Base-by-base conservation (phyloP, 805 yeast genomes). In the Peterozyma toletana region DNA sequence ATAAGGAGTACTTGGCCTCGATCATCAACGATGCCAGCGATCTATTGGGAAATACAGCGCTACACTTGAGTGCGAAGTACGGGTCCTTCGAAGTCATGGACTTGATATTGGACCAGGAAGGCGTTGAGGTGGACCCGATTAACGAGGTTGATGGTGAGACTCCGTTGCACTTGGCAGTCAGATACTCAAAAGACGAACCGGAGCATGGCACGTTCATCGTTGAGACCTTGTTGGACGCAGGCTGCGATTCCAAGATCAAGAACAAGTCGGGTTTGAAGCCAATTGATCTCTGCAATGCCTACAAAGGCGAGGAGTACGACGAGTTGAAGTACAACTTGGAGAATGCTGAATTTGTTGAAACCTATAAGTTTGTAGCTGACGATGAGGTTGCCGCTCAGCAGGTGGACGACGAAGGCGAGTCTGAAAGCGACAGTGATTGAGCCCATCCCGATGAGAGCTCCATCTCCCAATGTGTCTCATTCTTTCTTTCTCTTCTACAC, bases 81-180 rank as follows among this genome's bases (percentile, higher is more conserved):
- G 99, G 98, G 3, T 78, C 86, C 43, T 86, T 83, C 75, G 96
- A 89, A 54, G 85, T 85, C 33, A 68, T 93, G 56, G 97, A 91
- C 58, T 64, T 73, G 41, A 66, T 91, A 15, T 69, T 91, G 47
- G 97, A 91, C 60, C 81, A 83, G 43, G 95, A 86, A 48, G 96
- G 93, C 2, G 89, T 90, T 15, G 96, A 90, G 52, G 80, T 90
- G 30, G 96, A 93, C 60, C 93, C 96, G 1, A 58, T 63, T 35
- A 85, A 85, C 60, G 71, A 79, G 33, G 46, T 74, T 29, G 83
- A 83, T 42, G 90, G 89, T 34, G 90, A 86, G 50, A 87, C 97
- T 1, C 97, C 99, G 11, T 72, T 93, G 50, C 98, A 91, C 62
- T 66, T 76, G 48, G 95, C 96, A 5, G 96, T 83, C 11, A 75